Evolutionary conservation across 116 monocot genomes (phyloP).

Genomic region (Posidonia oceanica): DNA sequence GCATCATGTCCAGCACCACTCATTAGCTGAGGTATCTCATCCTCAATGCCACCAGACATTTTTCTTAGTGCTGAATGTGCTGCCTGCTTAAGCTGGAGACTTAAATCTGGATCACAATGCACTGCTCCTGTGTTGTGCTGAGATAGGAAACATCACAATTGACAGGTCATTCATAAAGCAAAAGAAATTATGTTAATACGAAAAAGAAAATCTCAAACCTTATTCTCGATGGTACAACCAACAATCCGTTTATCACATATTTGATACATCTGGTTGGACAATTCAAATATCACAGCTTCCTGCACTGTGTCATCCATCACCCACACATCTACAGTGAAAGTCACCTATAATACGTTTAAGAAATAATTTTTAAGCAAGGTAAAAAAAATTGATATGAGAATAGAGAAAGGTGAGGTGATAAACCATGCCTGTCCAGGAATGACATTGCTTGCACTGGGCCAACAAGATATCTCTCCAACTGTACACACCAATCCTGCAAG

Average conservation of each 20-base stretch:
- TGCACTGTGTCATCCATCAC: conserved; percentile 55
- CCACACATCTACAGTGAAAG: conserved; percentile 73
- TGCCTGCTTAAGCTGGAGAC: conserved; percentile 38
- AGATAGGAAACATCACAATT: background rate
- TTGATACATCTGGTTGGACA: conserved; percentile 34
- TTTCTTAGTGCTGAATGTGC: conserved; percentile 32
- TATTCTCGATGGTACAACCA: conserved; percentile 56
- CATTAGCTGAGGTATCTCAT: conserved; percentile 53
- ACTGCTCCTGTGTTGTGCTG: conserved; percentile 64
- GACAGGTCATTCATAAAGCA: background rate
- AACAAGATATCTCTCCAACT: conserved; percentile 71
- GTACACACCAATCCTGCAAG: conserved; percentile 81
- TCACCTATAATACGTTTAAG: conserved; percentile 29
- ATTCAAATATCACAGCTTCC: conserved; percentile 48
- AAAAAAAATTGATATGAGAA: background rate
- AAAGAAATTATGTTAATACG: background rate
- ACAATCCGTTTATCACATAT: conserved; percentile 57
- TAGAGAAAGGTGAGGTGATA: conserved; percentile 1
- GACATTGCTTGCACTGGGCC: conserved; percentile 98
- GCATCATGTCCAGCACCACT: conserved; percentile 97
- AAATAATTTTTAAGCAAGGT: background rate
- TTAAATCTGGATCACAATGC: conserved; percentile 48
- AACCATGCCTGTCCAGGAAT: conserved; percentile 78
- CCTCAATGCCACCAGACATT: conserved; percentile 22
- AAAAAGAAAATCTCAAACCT: conserved; percentile 26